Conservation (phyloP, 495 filamentous ascomycete species). For the Xylaria castorea region DNA sequence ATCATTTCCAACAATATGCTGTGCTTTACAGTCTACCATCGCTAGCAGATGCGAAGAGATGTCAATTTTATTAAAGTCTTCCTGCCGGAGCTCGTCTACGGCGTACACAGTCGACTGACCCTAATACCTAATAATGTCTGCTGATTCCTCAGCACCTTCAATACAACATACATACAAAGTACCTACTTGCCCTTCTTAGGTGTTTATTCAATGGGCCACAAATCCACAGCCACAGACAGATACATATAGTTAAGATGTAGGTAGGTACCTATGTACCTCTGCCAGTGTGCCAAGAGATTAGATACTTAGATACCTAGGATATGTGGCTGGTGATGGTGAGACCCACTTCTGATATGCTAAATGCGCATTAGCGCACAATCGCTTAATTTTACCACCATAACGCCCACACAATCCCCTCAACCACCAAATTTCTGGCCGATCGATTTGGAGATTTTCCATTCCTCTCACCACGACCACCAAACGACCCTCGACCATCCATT, state of each 20-base stretch:
- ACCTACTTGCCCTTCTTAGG: too few relatives aligned
- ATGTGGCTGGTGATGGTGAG: conserved; percentile 1
- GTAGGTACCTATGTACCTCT: too few relatives aligned
- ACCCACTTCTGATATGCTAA: background rate
- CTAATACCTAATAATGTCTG: background rate
- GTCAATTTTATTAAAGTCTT: background rate
- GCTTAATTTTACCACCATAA: conserved; percentile 38
- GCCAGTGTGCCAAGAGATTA: too few relatives aligned
- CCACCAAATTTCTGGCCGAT: conserved; percentile 34
- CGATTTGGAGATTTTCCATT: conserved; percentile 40
- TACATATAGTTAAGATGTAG: too few relatives aligned
- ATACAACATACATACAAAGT: background rate
- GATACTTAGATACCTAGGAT: background rate
- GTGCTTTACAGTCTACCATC: background rate
- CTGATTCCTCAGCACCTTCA: background rate
- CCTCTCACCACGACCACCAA: conserved; percentile 33
- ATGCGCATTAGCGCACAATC: conserved; percentile 30
- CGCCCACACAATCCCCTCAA: conserved; percentile 37
- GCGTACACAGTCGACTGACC: background rate
- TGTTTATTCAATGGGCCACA: background rate
- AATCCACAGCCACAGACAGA: conserved; percentile 1
- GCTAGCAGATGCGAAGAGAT: conserved; percentile 2
- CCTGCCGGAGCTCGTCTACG: background rate
- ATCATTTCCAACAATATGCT: conserved; percentile 10
- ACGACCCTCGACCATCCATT: conserved; percentile 45